Percentiles rank a stretch among this genome's conserved stretches.
Conservation (phyloP, 805 yeast genomes). For the Scheffersomyces spartinae region DNA sequence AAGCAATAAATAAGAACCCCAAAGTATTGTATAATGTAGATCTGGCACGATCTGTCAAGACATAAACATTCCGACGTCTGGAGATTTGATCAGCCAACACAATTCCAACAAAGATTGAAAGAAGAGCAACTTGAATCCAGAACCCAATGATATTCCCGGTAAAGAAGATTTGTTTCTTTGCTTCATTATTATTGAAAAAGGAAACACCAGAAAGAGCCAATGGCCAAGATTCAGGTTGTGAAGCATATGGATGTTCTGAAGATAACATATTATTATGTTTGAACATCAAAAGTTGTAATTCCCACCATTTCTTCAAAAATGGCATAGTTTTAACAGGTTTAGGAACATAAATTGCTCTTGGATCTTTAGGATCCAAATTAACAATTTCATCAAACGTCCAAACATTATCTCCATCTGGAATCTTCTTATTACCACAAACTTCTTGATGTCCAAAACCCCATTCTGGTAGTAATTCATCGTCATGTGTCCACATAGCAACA, state of each 20-base stretch:
- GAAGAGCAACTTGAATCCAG: constrained; percentile 65
- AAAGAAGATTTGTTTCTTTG: constrained; percentile 70
- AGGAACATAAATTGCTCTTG: constrained; percentile 53
- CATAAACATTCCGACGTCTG: constrained; percentile 53
- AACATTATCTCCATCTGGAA: constrained; percentile 49
- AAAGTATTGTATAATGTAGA: constrained; percentile 66
- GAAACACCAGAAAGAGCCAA: constrained; percentile 82
- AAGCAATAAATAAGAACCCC: constrained; percentile 76
- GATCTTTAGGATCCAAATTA: constrained; percentile 40
- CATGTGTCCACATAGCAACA: constrained; percentile 91
- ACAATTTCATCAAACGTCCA: constrained; percentile 72
- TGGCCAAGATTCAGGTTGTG: constrained; percentile 90
- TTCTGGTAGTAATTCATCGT: constrained; percentile 75
- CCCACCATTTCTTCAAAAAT: constrained; percentile 81
- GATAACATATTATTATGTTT: constrained; percentile 80
- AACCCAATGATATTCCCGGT: constrained; percentile 86
- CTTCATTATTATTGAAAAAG: constrained; percentile 71
- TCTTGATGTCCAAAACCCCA: constrained; percentile 93
- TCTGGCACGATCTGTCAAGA: constrained; percentile 51
- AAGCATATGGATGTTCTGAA: constrained; percentile 90
- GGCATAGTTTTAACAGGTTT: constrained; percentile 52
- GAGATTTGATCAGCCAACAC: constrained; percentile 67
- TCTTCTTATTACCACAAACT: constrained; percentile 86
- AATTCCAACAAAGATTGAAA: constrained; percentile 54
- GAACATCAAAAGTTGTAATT: constrained; percentile 82